These are phyloP conservation scores for Malus domestica DNA, from an alignment of 306 rosid species.

Conservation along the genomic window DNA sequence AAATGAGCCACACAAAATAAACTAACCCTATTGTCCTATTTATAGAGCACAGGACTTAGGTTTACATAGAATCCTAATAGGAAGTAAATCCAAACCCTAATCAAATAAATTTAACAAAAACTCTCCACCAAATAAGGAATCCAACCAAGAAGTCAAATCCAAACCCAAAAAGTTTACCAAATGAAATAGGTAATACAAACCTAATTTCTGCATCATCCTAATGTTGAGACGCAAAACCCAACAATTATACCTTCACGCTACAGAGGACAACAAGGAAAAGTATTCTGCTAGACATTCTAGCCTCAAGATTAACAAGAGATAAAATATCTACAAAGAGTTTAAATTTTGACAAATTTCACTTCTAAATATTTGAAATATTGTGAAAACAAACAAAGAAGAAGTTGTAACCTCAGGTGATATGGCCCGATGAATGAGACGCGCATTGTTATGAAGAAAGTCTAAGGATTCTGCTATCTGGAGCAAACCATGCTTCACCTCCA, in stretches of 20 bases:
- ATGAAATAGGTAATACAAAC: too few relatives aligned
- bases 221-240: too few relatives aligned
- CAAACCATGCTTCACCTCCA: slow-evolving; percentile 97
- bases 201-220: too few relatives aligned
- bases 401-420: slow-evolving; percentile 80
- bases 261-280: background rate
- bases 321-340: background rate
- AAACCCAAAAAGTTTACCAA: too few relatives aligned
- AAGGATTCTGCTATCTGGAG: slow-evolving; percentile 89
- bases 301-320: background rate
- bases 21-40: too few relatives aligned
- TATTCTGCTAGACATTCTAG: background rate
- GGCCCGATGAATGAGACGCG: slow-evolving; percentile 82
- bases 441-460: slow-evolving; percentile 90
- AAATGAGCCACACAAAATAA: too few relatives aligned
- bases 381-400: background rate
- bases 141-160: too few relatives aligned
- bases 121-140: too few relatives aligned
- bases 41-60: too few relatives aligned
- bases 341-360: background rate
- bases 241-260: background rate
- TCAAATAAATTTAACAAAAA: too few relatives aligned
- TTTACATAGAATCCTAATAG: too few relatives aligned
- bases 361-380: background rate
- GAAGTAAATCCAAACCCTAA: too few relatives aligned